Conservation (phyloP, 495 filamentous ascomycete species). For the Penicillium argentinense region DNA sequence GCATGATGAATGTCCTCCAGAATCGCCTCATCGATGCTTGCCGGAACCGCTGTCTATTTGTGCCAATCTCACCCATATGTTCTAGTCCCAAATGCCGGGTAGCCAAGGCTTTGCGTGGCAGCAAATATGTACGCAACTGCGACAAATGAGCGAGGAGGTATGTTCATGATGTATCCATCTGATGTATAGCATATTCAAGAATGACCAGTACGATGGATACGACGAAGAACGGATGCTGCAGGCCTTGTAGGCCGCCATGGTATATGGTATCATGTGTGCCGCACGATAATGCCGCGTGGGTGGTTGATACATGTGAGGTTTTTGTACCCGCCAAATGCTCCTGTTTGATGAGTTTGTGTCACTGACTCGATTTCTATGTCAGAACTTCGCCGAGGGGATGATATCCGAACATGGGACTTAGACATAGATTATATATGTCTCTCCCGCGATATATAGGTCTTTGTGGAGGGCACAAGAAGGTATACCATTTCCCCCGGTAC, state of each 20-base stretch:
- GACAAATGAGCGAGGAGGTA: background rate
- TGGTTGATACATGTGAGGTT: background rate
- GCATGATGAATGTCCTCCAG: background rate
- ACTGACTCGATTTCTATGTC: background rate
- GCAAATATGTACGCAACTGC: background rate
- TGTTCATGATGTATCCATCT: no score
- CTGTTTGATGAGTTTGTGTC: no score
- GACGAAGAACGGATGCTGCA: background rate
- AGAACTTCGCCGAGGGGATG: background rate
- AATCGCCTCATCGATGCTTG: background rate
- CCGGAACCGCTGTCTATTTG: background rate
- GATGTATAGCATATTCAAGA: no score
- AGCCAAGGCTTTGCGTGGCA: background rate
- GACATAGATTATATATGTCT: background rate
- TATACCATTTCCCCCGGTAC: background rate
- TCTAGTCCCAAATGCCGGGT: background rate
- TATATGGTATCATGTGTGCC: constrained; percentile 3
- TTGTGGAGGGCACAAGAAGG: constrained; percentile 1
- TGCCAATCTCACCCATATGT: background rate
- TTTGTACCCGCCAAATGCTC: no score
- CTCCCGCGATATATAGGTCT: background rate
- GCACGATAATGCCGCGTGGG: background rate
- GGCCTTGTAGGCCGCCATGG: background rate
- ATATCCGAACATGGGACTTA: background rate
- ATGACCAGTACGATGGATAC: background rate